Base-by-base conservation (phyloP, 2,329 filamentous ascomycete species). In the Fusarium solani-melongenae region DNA sequence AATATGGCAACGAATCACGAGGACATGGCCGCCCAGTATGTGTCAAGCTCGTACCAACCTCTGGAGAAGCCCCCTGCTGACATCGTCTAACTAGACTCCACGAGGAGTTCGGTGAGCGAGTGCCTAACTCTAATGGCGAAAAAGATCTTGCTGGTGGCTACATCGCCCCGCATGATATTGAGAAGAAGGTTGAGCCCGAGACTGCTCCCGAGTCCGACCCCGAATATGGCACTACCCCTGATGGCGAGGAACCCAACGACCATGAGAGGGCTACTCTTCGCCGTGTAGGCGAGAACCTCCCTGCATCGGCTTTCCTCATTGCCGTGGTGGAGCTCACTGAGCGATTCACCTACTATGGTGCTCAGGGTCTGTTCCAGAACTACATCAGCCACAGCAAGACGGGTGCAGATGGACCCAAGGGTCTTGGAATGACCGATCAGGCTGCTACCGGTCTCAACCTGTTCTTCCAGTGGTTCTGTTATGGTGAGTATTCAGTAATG, bases 341-440 rank as follows among this genome's bases (percentile, higher is more conserved):
- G 79, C 87, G 89, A 62, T 90, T 91, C 82, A 87, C 88, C 66
- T 90, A 87, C 83, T 89, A 89, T 70, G 87, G 87, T 56, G 70
- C 87, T 65, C 84, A 84, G 57, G 88, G 87, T 64, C 78, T 88
- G 39, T 89, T 89, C 79, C 87, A 89, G 72, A 90, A 90, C 79
- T 90, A 89, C 77, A 83, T 89, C 72, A 81, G 67, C 71, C 76
- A 83, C 67, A 72, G 77, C 61, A 67, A 77, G 10, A 73, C 82
- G 6, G 83, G 83, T 0, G 51, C 73, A 3, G 79, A 82, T 63
- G 81, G 81, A 15, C 83, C 88, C 4, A 87, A 86, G 76, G 89
- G 88, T 46, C 81, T 91, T 12, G 87, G 87, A 4, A 80, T 89
- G 73, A 88, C 88, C 8, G 85, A 90, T 74, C 85, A 86, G 62